Evolutionary conservation across 352 stramenopile genomes (phyloP), one percentile per base, ranked within the genome.

Genomic region (Phytopythium sindhum): DNA sequence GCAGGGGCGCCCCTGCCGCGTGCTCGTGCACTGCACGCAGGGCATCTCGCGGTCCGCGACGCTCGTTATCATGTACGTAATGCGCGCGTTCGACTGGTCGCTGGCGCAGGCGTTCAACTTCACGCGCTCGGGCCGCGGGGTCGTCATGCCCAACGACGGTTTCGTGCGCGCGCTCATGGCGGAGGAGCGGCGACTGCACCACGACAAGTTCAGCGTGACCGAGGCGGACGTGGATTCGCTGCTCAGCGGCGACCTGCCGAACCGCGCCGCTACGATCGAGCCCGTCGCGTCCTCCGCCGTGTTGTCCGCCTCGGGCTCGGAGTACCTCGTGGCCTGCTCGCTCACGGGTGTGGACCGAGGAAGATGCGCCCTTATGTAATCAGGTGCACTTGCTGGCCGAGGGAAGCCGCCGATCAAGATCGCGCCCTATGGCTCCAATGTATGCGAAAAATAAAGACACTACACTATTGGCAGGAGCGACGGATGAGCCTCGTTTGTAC

Each of bases 1-100:
- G 7, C 57, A 59, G 35, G 70, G 65, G 14, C 76, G 48, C 15
- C 48, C 48, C 14, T 39, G 69, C 31, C 78, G 81, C 9, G 78
- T 91, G 60, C 65, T 91, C 29, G 83, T 91, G 57, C 83, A 90
- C 59, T 90, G 80, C 61, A 89, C 81, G 23, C 80, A 92, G 21
- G 83, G 83, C 55, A 88, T 89, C 50, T 91, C 83, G 19, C 75
- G 83, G 7, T 92, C 79, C 0, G 75, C 79, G 51, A 92, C 78
- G 42, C 76, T 92, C 21, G 81, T 88, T 56, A 68, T 90, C 70
- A 73, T 88, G 61, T 90, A 85, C 57, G 62, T 92, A 29, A 90
- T 92, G 80, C 81, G 80, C 41, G 63, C 74, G 17, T 67, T 81
- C 33, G 45, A 67, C 28, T 81, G 73, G 75, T 87, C 83, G 35